A percentile compares a stretch with the other conserved stretches of the same genome.
phyloP scores from a whole-genome alignment of 768 basidiomycete species.

The Kwoniella dejecticola region DNA sequence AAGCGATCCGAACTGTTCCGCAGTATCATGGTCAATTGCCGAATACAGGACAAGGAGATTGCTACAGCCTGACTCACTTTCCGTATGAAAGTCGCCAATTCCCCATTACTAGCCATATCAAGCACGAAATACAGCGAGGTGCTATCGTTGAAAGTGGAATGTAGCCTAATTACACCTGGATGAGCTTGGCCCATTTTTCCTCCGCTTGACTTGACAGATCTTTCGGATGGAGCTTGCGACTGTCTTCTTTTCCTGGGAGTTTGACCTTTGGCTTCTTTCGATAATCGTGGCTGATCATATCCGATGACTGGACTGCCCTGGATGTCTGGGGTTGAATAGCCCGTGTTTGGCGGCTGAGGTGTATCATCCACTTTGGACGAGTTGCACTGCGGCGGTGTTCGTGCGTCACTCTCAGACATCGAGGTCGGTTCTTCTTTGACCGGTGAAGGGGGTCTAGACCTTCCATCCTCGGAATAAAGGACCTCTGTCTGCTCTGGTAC shows the following conservation, averaged over 20 bases:
- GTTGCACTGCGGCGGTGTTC: neutral
- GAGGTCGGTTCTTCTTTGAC: slow-evolving; percentile 30
- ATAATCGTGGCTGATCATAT: neutral
- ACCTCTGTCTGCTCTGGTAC: slow-evolving; percentile 40
- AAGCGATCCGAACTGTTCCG: slow-evolving; percentile 71
- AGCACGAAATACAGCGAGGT: slow-evolving; percentile 58
- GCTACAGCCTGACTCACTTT: slow-evolving; percentile 37
- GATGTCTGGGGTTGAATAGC: slow-evolving; percentile 15
- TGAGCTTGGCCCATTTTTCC: slow-evolving; percentile 32
- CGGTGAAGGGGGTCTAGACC: slow-evolving; percentile 37
- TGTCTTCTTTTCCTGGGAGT: slow-evolving; percentile 28
- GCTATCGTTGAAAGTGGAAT: slow-evolving; percentile 53
- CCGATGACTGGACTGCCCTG: slow-evolving; percentile 17
- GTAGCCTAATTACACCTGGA: slow-evolving; percentile 51
- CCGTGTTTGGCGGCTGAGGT: neutral
- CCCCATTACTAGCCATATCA: slow-evolving; percentile 58
- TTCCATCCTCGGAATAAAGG: neutral
- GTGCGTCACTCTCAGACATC: neutral
- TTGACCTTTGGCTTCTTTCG: slow-evolving; percentile 10
- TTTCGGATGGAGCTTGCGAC: slow-evolving; percentile 38
- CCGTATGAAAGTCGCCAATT: slow-evolving; percentile 56
- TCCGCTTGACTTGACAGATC: slow-evolving; percentile 27
- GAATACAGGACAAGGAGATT: neutral
- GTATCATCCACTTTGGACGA: slow-evolving; percentile 12
- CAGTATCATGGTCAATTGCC: slow-evolving; percentile 12